A percentile compares a stretch with the other conserved stretches of the same genome.
phyloP scores from a whole-genome alignment of 2,329 filamentous ascomycete species.

The Microcyclospora pomicola region DNA sequence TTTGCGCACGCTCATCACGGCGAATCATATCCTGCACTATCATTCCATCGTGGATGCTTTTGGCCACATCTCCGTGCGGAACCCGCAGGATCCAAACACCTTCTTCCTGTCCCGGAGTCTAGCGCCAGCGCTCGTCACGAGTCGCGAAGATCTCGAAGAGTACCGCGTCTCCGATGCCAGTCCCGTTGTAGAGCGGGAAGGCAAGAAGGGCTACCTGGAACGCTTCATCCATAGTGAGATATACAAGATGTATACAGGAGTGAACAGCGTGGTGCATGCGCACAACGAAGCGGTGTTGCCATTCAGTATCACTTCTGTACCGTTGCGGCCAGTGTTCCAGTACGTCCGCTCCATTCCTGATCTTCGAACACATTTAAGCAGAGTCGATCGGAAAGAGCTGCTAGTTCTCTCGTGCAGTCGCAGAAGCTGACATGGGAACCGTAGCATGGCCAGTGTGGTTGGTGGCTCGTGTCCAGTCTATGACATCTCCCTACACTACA shows the following conservation, averaged over 20 bases:
- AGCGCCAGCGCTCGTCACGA: constrained; percentile 30
- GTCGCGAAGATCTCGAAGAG: constrained; percentile 29
- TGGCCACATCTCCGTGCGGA: constrained; percentile 24
- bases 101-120: constrained; percentile 34
- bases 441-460: too few species aligned
- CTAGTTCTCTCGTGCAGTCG: too few species aligned
- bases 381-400: too few species aligned
- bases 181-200: constrained; percentile 12
- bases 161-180: constrained; percentile 30
- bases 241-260: constrained; percentile 30
- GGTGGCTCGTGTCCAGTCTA: constrained; percentile 14
- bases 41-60: constrained; percentile 21
- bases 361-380: too few species aligned
- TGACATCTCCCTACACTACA: constrained; percentile 22
- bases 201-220: constrained; percentile 25
- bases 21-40: constrained; percentile 24
- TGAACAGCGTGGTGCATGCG: constrained; percentile 32
- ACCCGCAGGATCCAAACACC: constrained; percentile 23
- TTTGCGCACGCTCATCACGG: constrained; percentile 23
- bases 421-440: too few species aligned
- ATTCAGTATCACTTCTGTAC: constrained; percentile 28
- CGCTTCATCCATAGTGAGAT: constrained; percentile 32
- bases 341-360: too few species aligned
- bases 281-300: constrained; percentile 30
- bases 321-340: constrained; percentile 25